A percentile compares a stretch with the other conserved stretches of the same genome.
These are phyloP conservation scores for Populus tomentosa DNA, from an alignment of 441 rosid genomes.

Conservation along the genomic window DNA sequence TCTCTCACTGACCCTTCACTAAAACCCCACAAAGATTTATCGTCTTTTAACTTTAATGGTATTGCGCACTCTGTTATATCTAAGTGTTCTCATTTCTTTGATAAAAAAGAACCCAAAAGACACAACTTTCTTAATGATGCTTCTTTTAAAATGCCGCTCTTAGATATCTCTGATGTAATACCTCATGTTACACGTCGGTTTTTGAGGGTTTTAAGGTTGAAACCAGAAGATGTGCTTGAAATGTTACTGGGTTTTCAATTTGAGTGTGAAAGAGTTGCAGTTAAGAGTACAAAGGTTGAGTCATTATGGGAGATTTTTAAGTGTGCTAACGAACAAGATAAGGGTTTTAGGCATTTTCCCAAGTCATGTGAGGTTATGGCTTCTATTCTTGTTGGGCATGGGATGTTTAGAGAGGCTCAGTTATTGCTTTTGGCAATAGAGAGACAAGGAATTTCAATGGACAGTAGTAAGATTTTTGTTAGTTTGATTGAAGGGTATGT, in stretches of 20 bases:
- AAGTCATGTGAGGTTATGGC: conserved; percentile 58
- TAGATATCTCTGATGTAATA: conserved; percentile 48
- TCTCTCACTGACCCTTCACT: conserved; percentile 9
- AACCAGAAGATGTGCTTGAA: conserved; percentile 63
- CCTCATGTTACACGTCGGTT: conserved; percentile 57
- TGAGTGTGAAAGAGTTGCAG: conserved; percentile 37
- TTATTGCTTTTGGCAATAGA: conserved; percentile 50
- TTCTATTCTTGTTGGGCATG: conserved; percentile 43
- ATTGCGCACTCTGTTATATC: conserved; percentile 29
- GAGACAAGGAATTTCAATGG: conserved; percentile 37
- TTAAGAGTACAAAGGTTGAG: conserved; percentile 43
- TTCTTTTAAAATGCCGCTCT: conserved; percentile 46
- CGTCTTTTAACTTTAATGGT: conserved; percentile 24
- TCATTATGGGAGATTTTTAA: conserved; percentile 62
- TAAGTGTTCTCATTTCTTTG: conserved; percentile 20
- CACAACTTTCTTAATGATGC: conserved; percentile 21
- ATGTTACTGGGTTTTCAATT: conserved; percentile 45
- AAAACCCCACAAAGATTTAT: conserved; percentile 27
- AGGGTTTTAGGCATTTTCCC: conserved; percentile 56
- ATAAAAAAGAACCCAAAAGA: conserved; percentile 9
- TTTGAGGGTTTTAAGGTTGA: conserved; percentile 38
- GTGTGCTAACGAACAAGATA: conserved; percentile 37
- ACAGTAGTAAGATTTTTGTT: conserved; percentile 31
- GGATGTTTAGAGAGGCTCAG: conserved; percentile 62
- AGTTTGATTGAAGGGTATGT: conserved; percentile 52